Conservation (phyloP, 2,329 filamentous ascomycete genomes). For the Sphaceloma murrayae region DNA sequence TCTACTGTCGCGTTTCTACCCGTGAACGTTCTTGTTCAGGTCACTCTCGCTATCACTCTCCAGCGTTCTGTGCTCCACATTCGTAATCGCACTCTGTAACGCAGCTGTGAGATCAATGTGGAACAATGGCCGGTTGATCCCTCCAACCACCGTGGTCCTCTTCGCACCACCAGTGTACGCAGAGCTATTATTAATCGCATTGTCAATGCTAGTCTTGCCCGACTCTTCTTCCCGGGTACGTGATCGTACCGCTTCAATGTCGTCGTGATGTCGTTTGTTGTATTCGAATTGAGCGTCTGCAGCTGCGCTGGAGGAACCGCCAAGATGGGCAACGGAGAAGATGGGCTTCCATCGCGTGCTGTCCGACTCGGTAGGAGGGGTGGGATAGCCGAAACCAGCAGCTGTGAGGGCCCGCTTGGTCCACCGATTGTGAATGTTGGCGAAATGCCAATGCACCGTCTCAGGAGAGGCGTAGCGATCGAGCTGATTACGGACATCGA, state of each 20-base stretch:
- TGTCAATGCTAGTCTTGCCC: slow-evolving; percentile 30
- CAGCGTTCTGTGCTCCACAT: slow-evolving; percentile 45
- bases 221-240: slow-evolving; percentile 20
- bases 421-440: slow-evolving; percentile 90
- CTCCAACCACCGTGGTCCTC: slow-evolving; percentile 60
- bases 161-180: slow-evolving; percentile 25
- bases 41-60: slow-evolving; percentile 13
- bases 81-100: slow-evolving; percentile 75
- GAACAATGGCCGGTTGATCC: slow-evolving; percentile 85
- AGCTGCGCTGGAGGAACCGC: slow-evolving; percentile 60
- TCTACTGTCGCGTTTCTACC: not conserved
- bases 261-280: slow-evolving; percentile 41
- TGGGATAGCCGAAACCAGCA: slow-evolving; percentile 81
- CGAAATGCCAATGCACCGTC: slow-evolving; percentile 87
- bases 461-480: slow-evolving; percentile 75
- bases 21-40: slow-evolving; percentile 10
- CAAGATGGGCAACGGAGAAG: slow-evolving; percentile 82
- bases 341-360: slow-evolving; percentile 82
- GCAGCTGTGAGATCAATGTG: slow-evolving; percentile 87
- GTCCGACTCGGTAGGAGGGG: slow-evolving; percentile 40
- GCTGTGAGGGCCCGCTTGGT: slow-evolving; percentile 81
- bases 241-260: slow-evolving; percentile 19
- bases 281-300: slow-evolving; percentile 55
- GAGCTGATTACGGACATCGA: slow-evolving; percentile 89
- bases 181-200: slow-evolving; percentile 40